Evolutionary conservation across 805 yeast genomes (phyloP).

Genomic region (Wickerhamiella parazyma): DNA sequence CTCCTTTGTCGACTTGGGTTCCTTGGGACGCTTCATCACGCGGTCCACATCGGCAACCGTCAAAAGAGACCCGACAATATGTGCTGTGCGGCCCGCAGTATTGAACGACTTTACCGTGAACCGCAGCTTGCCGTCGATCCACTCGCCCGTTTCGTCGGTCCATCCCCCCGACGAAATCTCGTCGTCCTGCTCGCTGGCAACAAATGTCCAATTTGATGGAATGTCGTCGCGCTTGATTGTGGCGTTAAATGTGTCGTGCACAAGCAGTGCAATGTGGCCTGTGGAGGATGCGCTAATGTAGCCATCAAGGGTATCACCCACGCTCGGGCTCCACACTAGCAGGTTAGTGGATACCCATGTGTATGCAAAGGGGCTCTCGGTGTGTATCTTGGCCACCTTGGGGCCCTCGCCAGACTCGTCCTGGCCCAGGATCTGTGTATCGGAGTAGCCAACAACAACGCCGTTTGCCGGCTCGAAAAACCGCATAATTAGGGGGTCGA

Average conservation of each 20-base stretch:
- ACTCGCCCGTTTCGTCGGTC: constrained; percentile 61
- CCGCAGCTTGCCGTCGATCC: constrained; percentile 68
- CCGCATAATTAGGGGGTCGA: constrained; percentile 81
- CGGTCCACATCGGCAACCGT: constrained; percentile 7
- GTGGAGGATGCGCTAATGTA: constrained; percentile 84
- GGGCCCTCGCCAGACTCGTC: constrained; percentile 30
- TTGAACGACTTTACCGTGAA: constrained; percentile 56
- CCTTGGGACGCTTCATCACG: neutral
- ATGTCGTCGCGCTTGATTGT: constrained; percentile 73
- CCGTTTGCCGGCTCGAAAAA: constrained; percentile 63
- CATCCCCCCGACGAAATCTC: constrained; percentile 56
- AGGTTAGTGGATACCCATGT: constrained; percentile 76
- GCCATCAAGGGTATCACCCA: constrained; percentile 83
- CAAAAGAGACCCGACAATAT: constrained; percentile 65
- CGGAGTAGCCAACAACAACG: constrained; percentile 67
- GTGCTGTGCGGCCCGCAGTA: constrained; percentile 60
- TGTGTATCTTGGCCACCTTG: constrained; percentile 48
- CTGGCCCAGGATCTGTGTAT: constrained; percentile 41
- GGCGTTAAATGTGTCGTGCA: constrained; percentile 92
- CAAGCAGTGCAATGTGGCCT: constrained; percentile 79
- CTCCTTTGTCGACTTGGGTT: neutral
- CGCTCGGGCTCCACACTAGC: constrained; percentile 76
- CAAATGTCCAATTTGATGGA: constrained; percentile 76
- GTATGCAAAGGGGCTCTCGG: constrained; percentile 77
- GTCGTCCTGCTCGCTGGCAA: constrained; percentile 49